Conservation (phyloP, 1,139 yeast species). For the Suhomyces bribrorum region DNA sequence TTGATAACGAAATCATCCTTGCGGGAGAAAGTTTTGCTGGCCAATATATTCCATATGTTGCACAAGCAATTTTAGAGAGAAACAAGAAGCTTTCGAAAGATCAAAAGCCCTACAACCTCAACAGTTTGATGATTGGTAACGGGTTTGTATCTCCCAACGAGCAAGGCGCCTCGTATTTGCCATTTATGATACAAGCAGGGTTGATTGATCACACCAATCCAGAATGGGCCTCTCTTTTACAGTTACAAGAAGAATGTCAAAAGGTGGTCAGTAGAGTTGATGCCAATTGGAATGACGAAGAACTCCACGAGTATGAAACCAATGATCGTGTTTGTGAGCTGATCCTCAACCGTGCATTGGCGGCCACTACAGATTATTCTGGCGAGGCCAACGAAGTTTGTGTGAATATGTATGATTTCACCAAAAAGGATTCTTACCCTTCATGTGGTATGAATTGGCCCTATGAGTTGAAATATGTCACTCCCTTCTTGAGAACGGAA, state of each 20-base stretch:
- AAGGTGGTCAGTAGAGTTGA: constrained; percentile 42
- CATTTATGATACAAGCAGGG: constrained; percentile 64
- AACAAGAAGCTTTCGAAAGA: constrained; percentile 33
- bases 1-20: constrained; percentile 61
- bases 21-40: constrained; percentile 99
- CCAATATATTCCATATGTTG: constrained; percentile 90
- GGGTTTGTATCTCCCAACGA: constrained; percentile 94
- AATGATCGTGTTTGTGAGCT: constrained; percentile 50
- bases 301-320: constrained; percentile 29
- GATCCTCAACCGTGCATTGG: constrained; percentile 44
- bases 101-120: constrained; percentile 42
- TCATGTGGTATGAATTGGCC: constrained; percentile 98
- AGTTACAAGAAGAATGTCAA: constrained; percentile 65
- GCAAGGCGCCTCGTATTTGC: constrained; percentile 81
- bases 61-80: constrained; percentile 56
- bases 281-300: constrained; percentile 24
- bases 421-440: constrained; percentile 72
- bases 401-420: constrained; percentile 79
- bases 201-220: constrained; percentile 48
- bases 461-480: constrained; percentile 58
- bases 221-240: constrained; percentile 41
- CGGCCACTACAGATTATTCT: constrained; percentile 30
- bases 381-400: constrained; percentile 51
- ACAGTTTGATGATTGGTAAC: constrained; percentile 83
- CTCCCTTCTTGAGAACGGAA: constrained; percentile 57